These are phyloP conservation scores for Metarhizium guizhouense DNA, from an alignment of 2,329 filamentous ascomycete species.

Conservation along the genomic window DNA sequence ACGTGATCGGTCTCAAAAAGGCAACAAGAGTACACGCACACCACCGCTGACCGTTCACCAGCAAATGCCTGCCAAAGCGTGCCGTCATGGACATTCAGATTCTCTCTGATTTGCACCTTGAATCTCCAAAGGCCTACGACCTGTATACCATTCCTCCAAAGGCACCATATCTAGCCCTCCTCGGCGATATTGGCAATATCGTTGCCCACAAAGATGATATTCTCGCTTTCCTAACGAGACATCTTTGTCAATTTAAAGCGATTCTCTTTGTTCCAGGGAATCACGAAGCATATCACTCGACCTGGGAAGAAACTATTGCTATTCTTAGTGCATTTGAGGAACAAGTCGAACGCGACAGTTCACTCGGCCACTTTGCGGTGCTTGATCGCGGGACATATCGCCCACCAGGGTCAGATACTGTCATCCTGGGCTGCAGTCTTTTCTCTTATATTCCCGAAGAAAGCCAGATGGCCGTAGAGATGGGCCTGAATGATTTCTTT, in stretches of 20 bases:
- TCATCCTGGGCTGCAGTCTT: constrained; percentile 30
- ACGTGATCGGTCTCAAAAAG: constrained; percentile 6
- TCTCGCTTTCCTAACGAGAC: constrained; percentile 34
- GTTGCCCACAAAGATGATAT: constrained; percentile 28
- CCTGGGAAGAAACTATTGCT: constrained; percentile 22
- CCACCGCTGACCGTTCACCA: neutral
- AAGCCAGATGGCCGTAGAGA: constrained; percentile 27
- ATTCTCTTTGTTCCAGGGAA: constrained; percentile 48
- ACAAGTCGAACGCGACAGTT: constrained; percentile 11
- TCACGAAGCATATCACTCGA: constrained; percentile 42
- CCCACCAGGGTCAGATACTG: constrained; percentile 15
- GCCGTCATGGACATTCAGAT: constrained; percentile 16
- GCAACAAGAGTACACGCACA: neutral
- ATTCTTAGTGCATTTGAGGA: constrained; percentile 24
- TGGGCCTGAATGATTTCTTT: constrained; percentile 43
- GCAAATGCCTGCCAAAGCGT: neutral
- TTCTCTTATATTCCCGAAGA: constrained; percentile 36
- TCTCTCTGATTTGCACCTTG: constrained; percentile 50
- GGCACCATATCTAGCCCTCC: constrained; percentile 42
- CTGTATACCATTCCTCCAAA: constrained; percentile 35
- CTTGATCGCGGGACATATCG: constrained; percentile 23
- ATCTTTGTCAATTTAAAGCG: constrained; percentile 36
- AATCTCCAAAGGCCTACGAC: constrained; percentile 39
- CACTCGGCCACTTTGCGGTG: constrained; percentile 29
- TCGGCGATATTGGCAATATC: constrained; percentile 46